These are phyloP conservation scores for Lagenaria siceraria DNA, from an alignment of 306 rosid species.

Conservation along the genomic window DNA sequence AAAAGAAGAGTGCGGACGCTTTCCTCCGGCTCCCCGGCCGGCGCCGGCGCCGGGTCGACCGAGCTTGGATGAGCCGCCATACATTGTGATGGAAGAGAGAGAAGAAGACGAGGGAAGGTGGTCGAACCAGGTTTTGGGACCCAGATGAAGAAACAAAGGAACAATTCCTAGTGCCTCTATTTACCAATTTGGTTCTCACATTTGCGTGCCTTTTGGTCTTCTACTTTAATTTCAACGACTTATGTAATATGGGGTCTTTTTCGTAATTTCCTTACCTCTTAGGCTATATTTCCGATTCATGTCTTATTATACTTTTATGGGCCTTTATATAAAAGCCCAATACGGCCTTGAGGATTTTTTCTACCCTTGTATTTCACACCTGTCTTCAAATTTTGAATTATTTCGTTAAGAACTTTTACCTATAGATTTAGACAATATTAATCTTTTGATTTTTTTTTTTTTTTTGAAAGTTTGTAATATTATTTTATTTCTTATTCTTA, in stretches of 20 bases:
- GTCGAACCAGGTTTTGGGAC: slow-evolving; percentile 11
- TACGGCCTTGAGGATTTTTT: no score
- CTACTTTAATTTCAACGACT: neutral
- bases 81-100: slow-evolving; percentile 33
- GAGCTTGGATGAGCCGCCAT: slow-evolving; percentile 60
- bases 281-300: neutral
- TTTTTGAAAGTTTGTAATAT: no score
- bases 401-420: no score
- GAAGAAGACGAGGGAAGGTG: slow-evolving; percentile 5
- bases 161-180: neutral
- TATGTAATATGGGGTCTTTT: neutral
- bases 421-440: no score
- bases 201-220: neutral
- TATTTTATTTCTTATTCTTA: no score
- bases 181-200: neutral
- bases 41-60: slow-evolving; percentile 50
- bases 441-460: no score
- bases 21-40: slow-evolving; percentile 41
- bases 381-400: no score
- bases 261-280: neutral
- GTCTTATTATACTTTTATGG: neutral
- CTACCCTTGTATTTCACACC: no score
- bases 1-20: slow-evolving; percentile 39
- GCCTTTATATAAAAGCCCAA: neutral
- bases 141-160: neutral